Evolutionary conservation across 805 yeast genomes (phyloP), one percentile per base, ranked within the genome.

Genomic region (Candida pini): DNA sequence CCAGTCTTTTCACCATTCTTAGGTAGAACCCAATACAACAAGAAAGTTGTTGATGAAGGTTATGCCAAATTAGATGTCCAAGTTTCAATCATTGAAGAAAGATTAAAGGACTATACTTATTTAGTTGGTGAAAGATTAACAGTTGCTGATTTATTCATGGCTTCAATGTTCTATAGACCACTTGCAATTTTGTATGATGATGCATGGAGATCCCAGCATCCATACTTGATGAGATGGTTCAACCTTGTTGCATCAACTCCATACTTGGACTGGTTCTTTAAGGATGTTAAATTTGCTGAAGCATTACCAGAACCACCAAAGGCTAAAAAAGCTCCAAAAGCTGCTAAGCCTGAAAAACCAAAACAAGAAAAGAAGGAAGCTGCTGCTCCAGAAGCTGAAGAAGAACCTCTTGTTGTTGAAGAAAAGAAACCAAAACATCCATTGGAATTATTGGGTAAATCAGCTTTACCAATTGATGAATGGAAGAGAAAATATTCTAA

Each of bases 401-500:
- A 51, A 15, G 50, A 47, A 35, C 66, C 73, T 34, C 26, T 13
- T 7, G 10, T 22, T 22, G 70, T 68, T 45, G 73, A 68, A 57
- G 74, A 69, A 53, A 82, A 82, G 72, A 85, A 84, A 70, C 75
- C 88, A 49, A 83, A 82, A 66, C 97, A 90, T 71, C 97, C 97
- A 58, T 77, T 89, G 62, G 94, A 78, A 63, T 68, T 71, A 40
- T 77, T 90, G 47, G 94, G 92, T 54, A 81, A 76, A 60, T 55
- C 81, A 43, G 68, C 71, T 51, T 68, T 79, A 52, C 66, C 76
- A 43, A 55, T 90, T 45, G 97, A 90, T 60, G 92, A 86, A 66
- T 89, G 96, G 94, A 92, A 92, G 79, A 83, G 96, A 72, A 68
- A 69, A 49, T 90, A 92, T 81, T 88, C 97, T 47, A 92, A 90